Base-by-base conservation (phyloP, 1,284 basidiomycete species). In the Exsudoporus floridanus region DNA sequence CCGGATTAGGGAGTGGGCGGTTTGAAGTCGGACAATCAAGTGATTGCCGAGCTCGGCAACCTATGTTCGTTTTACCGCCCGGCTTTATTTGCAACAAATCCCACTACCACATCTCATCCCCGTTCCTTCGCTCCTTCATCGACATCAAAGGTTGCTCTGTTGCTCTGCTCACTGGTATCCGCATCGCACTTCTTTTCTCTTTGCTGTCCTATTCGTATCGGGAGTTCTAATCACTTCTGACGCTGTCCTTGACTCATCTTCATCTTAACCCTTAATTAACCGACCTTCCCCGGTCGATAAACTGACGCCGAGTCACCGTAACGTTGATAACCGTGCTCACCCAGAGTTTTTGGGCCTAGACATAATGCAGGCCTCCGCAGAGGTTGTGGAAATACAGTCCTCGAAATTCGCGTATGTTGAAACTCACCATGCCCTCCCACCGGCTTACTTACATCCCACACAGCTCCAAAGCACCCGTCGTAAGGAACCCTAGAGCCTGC, bases 401-500 rank as follows among this genome's bases (percentile, higher is more conserved):
- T 67, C 70, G 33, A 71, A 70, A 46, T 54, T 65, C 48, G 31
- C 49, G 66, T 69, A 53, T 34, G 66, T 53, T 34, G 25, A 33
- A n/a, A 49, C 33, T 18, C 18, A 45, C 40, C 16, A 51, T 55
- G 33, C 35, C 54, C 39, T 53, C 34, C 42, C 60, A 46, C 39
- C 39, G 34, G 19, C 46, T 49, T 27, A 64, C 49, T 39, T 30
- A 28, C 48, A 36, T 39, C 39, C 30, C 35, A 46, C 46, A 35
- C 57, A 77, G 77, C 44, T 62, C 74, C 41, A 82, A 80, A 62
- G 55, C 78, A 18, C 84, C 85, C 50, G 79, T 90, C 49, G 75
- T 84, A 44, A 77, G 88, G 61, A 87, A 87, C 49, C 86, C 88
- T 46, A 75, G 89, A 46, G 88, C 88, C 23, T 91, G 88, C 67